Base-by-base conservation (phyloP, 805 yeast genomes). In the Spathaspora sp. region DNA sequence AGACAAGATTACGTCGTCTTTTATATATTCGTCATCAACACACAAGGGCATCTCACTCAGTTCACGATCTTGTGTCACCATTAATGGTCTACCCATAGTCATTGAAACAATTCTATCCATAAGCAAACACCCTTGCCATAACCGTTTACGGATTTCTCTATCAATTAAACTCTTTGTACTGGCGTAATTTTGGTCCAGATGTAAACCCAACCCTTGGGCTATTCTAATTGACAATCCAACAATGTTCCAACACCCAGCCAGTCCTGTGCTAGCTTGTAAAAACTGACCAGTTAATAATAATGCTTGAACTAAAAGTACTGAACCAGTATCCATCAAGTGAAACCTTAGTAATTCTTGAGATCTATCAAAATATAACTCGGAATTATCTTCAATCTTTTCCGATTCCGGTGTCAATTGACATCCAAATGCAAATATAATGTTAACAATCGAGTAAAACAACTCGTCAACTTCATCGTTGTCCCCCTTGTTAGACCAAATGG, bases 51-150 rank as follows among this genome's bases (percentile, higher is more conserved):
- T 46, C 16, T 48, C 54, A 18, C 59, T 56, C 17, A 46, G 44
- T 46, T 49, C 44, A 40, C 14, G 11, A 10, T 47, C 49, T 26
- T 54, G 54, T 8, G 57, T 47, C 32, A 60, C 57, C 66, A 62
- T 62, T 26, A 56, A 44, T 4, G 66, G 65, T 16, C 66, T 51
- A 5, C 66, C 66, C 51, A 60, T 54, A n/a, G 64, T 60, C 57
- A 60, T 55, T 3, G 60, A 55, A 26, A 62, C 61, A 6, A 58
- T 54, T 32, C 64, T 55, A 49, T 62, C 66, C 57, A 62, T 57
- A 11, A 62, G 47, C 19, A 60, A 50, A 52, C 65, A 62, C 11
- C 66, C 66, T 44, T 58, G 60, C 66, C 66, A 62, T 18, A 62
- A 47, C 29, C 66, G 46, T 31, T 63, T 52, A n/a, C 63, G 53